Base-by-base conservation (phyloP, 2,329 filamentous ascomycete genomes). In the Harringtonia aguacate region DNA sequence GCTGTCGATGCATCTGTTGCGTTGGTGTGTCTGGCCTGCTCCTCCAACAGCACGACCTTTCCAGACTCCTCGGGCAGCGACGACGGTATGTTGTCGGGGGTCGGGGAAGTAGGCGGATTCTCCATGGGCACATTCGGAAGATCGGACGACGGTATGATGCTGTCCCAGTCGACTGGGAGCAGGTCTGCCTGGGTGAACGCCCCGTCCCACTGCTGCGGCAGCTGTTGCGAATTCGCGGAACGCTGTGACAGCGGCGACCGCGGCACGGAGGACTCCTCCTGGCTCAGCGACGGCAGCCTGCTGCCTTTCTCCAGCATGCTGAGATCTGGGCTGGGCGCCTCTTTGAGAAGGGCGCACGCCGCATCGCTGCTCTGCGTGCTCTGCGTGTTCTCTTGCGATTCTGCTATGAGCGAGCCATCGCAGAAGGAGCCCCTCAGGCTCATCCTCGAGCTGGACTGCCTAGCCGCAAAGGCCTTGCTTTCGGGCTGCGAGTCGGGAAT, bases 401-500 rank as follows among this genome's bases (percentile, higher is more conserved):
- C 38, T 4, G 29, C 17, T 13, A 38, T 27, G n/a, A 15, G 18
- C 1, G 20, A 27, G 21, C 12, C 21, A 20, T 28, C 13, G 29
- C 21, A 18, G 8, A 39, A 36, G 14, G 42, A 39, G 15, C 15
- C 15, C 39, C 53, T 39, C 1, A 64, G 48, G 0, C 52, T 48
- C 13, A 58, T 12, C 18, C 42, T 35, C 5, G 17, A 9, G 8
- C n/a, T 8, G 12, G 36, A 6, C 7, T n/a, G 31, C 17, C 13
- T 39, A 10, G 22, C 7, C 40, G 54, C 59, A 49, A 43, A 63
- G 24, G 24, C 24, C 6, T 27, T 6, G 24, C 15, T 60, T 8
- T 61, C 56, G 0, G 65, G 69, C 50, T 75, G 69, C 1, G 76
- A 81, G 52, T 81, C 76, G 10, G 63, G 65, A 18, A 80, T 64